Base-by-base conservation (phyloP, 2,329 filamentous ascomycete species). In the Penicillium sp. region DNA sequence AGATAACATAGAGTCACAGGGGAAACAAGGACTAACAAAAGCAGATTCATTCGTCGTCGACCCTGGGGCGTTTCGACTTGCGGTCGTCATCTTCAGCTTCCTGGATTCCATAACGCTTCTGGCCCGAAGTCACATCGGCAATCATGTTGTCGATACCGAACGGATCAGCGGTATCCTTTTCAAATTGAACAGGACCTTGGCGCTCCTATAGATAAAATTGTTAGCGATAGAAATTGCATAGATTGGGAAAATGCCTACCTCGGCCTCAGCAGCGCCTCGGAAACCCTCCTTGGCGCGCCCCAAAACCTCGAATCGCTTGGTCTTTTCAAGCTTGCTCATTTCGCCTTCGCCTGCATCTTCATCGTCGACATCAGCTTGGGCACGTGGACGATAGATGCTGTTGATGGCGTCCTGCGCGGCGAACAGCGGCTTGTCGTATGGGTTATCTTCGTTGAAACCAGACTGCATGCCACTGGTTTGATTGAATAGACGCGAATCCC, bases 81-180 rank as follows among this genome's bases (percentile, higher is more conserved):
- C 72, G 69, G 40, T 70, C 66, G 5, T 68, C 68, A 38, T 57
- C 59, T 30, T 73, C 71, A 9, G 63, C 70, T 59, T 76, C 74
- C 63, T 76, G 73, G 18, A 76, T 75, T 19, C 74, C 74, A 55
- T 76, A 76, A 53, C 74, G 72, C 61, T 77, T 77, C 65, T 74
- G 70, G 43, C 76, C 66, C 61, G 81, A 52, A 81, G 79, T 79
- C 26, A 81, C 91, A 72, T 97, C 91, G 34, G 85, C 88, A 70
- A 99, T 85, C 78, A 99, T 96, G 67, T 90, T 89, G 70, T 96
- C 91, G 63, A 97, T 94, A 46, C 95, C 92, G 73, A 97, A 97
- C 1, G 91, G 91, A 74, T 97, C 93, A 16, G 83, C 80, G 38
- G 72, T 82, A 49, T 97, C 93, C 74, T 93, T 96, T 74, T 97